phyloP scores from a whole-genome alignment of 192 early-diverging fungal genomes.

The Haplosporangium gracile region DNA sequence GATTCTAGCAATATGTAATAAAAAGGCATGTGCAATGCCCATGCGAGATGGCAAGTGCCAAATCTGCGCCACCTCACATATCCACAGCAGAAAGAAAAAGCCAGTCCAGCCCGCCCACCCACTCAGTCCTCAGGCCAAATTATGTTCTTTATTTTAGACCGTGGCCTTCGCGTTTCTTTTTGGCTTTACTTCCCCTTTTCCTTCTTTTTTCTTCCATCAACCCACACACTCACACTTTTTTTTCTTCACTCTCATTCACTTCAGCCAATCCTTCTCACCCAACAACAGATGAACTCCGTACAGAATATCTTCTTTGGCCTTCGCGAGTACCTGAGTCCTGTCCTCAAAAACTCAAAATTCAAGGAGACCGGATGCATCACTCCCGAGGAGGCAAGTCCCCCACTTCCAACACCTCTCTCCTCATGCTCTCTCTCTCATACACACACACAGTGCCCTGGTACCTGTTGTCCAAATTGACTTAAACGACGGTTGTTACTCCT shows the following conservation, averaged over 20 bases:
- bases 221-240: neutral
- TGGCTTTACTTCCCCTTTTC: neutral
- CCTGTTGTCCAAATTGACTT: neutral
- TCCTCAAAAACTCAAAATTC: slow-evolving; percentile 95
- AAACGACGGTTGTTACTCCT: neutral
- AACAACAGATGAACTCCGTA: slow-evolving; percentile 64
- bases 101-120: neutral
- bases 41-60: neutral
- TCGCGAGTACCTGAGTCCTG: slow-evolving; percentile 93
- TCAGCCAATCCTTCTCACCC: neutral
- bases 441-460: neutral
- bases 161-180: neutral
- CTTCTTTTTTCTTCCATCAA: no score
- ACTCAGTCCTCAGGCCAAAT: no score
- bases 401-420: neutral
- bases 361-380: slow-evolving; percentile 96
- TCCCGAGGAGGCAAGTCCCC: slow-evolving; percentile 86
- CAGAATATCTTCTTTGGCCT: slow-evolving; percentile 77
- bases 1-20: neutral
- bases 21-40: neutral
- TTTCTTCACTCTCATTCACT: neutral
- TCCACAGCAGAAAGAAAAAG: neutral
- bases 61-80: neutral
- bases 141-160: neutral
- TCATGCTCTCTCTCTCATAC: neutral